These are phyloP conservation scores for Ophiostoma montium DNA, from an alignment of 2,329 filamentous ascomycete species.

Conservation along the genomic window DNA sequence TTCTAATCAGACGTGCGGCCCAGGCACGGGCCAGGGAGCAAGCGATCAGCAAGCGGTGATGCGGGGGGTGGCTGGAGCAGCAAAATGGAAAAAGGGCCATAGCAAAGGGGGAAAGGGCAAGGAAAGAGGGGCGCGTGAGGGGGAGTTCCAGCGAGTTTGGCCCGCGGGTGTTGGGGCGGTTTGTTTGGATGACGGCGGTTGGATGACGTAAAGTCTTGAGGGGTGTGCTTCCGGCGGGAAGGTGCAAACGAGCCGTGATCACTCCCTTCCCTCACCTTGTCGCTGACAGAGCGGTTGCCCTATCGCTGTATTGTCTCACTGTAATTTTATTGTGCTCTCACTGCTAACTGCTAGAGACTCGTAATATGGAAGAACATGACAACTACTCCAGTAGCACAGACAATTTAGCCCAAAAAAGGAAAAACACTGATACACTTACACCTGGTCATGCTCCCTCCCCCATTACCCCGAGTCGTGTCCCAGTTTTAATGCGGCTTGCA, in stretches of 20 bases:
- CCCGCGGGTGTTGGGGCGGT: not conserved
- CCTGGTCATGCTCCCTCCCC: constrained; percentile 1
- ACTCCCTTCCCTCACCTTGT: too few species aligned
- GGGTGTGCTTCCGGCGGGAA: too few species aligned
- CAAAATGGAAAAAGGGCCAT: constrained; percentile 2
- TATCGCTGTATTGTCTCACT: too few species aligned
- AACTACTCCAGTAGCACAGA: too few species aligned
- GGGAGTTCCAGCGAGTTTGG: not conserved
- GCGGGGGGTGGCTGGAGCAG: constrained; percentile 3
- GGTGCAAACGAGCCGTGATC: too few species aligned
- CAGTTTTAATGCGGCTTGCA: constrained; percentile 4
- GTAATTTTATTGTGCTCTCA: too few species aligned
- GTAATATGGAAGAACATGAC: too few species aligned
- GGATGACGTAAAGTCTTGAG: not conserved
- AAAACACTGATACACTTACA: not conserved
- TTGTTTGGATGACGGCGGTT: not conserved
- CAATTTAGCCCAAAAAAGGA: too few species aligned
- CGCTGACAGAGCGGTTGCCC: too few species aligned
- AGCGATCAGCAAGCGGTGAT: constrained; percentile 2
- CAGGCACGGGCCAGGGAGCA: not conserved
- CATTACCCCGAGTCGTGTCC: constrained; percentile 7
- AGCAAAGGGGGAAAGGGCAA: not conserved
- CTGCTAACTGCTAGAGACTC: too few species aligned
- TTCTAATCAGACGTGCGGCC: not conserved
- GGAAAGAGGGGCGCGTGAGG: not conserved